phyloP scores from a whole-genome alignment of 306 rosid species.

The Hippophae tibetana region DNA sequence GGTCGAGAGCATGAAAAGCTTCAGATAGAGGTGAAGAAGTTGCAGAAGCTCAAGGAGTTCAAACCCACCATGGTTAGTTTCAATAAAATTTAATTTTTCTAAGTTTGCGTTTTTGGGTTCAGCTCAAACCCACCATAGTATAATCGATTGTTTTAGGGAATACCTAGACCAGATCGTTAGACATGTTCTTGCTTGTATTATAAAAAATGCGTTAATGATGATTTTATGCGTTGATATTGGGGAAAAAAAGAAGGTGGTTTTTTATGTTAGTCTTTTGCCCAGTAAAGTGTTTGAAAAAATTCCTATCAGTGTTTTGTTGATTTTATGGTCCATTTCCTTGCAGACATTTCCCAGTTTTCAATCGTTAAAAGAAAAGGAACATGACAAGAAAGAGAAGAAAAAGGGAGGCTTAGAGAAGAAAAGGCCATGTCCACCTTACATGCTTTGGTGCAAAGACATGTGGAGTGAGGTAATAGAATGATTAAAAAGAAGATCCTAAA shows the following conservation, averaged over 20 bases:
- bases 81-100: not conserved
- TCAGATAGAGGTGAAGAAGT: slow-evolving; percentile 61
- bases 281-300: not conserved
- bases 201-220: too few species aligned
- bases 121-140: not conserved
- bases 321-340: not conserved
- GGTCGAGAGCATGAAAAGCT: slow-evolving; percentile 61
- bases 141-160: too few species aligned
- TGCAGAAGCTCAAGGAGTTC: slow-evolving; percentile 83
- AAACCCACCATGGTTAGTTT: slow-evolving; percentile 69
- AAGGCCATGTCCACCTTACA: slow-evolving; percentile 74
- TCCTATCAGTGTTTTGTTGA: not conserved
- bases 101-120: not conserved
- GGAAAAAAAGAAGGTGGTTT: too few species aligned
- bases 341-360: slow-evolving; percentile 51
- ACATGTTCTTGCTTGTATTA: not conserved
- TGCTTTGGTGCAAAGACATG: slow-evolving; percentile 79
- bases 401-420: slow-evolving; percentile 48
- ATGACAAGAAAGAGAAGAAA: slow-evolving; percentile 55
- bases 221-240: too few species aligned
- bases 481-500: too few species aligned
- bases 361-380: slow-evolving; percentile 46
- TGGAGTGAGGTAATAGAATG: slow-evolving; percentile 59
- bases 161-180: not conserved
- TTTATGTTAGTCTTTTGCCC: too few species aligned